Base-by-base conservation (phyloP, 2,329 filamentous ascomycete genomes). In the Monilinia vaccinii-corymbosi region DNA sequence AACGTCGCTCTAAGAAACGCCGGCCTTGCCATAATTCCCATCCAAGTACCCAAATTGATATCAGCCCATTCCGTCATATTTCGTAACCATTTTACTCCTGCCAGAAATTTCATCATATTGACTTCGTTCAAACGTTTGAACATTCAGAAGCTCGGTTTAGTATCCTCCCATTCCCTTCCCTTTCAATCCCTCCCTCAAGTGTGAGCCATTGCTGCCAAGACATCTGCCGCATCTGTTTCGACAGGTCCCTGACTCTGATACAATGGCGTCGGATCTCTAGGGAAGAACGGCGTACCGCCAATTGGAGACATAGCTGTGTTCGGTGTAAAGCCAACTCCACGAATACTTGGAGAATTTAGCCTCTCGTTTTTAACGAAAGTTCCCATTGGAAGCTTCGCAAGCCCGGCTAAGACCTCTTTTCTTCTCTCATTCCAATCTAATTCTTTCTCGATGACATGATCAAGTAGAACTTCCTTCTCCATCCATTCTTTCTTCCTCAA, bases 381-480 rank as follows among this genome's bases (percentile, higher is more conserved):
- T 10, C 63, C 64, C 8, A 56, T 62, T 52, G 65, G 65, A 38
- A 70, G 34, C 11, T 62, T 64, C 1, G 75, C 77, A 4, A 73
- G 73, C 11, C 77, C 78, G 2, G 75, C 75, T 25, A 85, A 74
- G 6, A 86, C 80, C 5, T 78, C 77, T 66, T 79, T 75, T 45
- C 83, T 79, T 56, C 83, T 77, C 60, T 79, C 76, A 66, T 85
- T 82, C 75, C 86, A 85, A 71, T 86, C 83, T 38, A 82, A 78
- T 71, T 93, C 89, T 68, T 77, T 79, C 68, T 80, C 74, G 66
- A 90, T 79, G 36, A 87, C 80, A 69, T 91, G 89, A 60, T 89
- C 83, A n/a, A 94, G 73, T 21, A 93, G 73, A 34, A 89, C 79
- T 73, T 94, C 89, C 73, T 93, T 93, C 73, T 89, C 84, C 16